A percentile compares a stretch with the other conserved stretches of the same genome.
These are phyloP conservation scores for Nymphaea colorata DNA, from an alignment of 164 flowering plant genomes.

Conservation along the genomic window DNA sequence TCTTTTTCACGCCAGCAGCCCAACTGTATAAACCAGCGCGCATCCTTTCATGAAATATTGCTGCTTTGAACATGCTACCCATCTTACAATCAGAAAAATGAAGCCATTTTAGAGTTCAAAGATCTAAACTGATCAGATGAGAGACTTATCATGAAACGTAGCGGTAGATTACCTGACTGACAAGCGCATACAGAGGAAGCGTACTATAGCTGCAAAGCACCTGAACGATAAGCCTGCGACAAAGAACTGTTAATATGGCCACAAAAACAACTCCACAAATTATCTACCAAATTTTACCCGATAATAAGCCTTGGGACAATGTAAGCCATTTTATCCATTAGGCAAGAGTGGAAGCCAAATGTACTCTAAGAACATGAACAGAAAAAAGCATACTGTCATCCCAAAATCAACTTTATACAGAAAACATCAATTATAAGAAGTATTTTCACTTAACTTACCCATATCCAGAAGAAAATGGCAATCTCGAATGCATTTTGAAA, in stretches of 20 bases:
- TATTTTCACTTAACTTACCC: conserved; percentile 28
- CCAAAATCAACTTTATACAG: neutral
- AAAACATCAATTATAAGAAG: neutral
- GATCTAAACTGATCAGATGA: neutral
- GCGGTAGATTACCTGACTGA: conserved; percentile 60
- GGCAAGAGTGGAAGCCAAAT: conserved; percentile 77
- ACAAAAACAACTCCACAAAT: neutral
- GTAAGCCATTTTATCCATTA: conserved; percentile 60
- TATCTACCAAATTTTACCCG: conserved; percentile 39
- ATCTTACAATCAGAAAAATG: conserved; percentile 35
- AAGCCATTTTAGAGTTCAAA: conserved; percentile 2
- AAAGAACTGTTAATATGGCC: neutral
- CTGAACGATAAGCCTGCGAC: conserved; percentile 57
- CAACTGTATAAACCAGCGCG: conserved; percentile 21
- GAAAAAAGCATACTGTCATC: neutral
- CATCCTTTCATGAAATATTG: conserved; percentile 51
- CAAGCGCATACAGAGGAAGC: conserved; percentile 84
- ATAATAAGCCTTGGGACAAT: conserved; percentile 73
- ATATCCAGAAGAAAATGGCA: conserved; percentile 92
- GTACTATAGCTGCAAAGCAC: conserved; percentile 93
- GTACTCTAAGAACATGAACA: conserved; percentile 2
- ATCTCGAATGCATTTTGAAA: conserved; percentile 96
- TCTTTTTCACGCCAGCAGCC: conserved; percentile 5
- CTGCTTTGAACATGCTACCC: conserved; percentile 69
- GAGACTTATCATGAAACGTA: neutral